Percentiles rank a stretch among this genome's conserved stretches.
Conservation (phyloP, 176 grass and related monocot genomes). For the Chrysopogon serrulatus region DNA sequence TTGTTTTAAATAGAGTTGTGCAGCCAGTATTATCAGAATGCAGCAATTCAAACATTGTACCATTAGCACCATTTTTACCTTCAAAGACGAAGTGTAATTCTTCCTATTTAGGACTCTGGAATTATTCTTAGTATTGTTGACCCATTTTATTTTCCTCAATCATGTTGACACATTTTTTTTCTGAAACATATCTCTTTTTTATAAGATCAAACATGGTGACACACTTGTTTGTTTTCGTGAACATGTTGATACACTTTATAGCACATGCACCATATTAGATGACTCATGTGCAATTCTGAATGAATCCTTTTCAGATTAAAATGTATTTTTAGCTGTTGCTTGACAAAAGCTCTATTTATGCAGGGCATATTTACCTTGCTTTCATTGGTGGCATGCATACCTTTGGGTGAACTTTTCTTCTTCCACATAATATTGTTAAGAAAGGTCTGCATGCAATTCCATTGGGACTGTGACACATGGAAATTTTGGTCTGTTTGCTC, state of each 20-base stretch:
- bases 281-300: neutral
- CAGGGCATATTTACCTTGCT: conserved; percentile 85
- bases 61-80: neutral
- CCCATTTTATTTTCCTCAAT: neutral
- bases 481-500: conserved; percentile 7
- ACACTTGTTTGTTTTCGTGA: neutral
- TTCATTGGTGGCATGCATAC: conserved; percentile 79
- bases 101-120: conserved; percentile 10
- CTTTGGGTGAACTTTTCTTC: conserved; percentile 96
- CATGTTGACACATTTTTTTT: neutral
- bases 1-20: neutral
- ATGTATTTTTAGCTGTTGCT: neutral
- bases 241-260: neutral
- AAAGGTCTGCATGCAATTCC: conserved; percentile 59
- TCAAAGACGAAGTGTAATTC: neutral
- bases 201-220: neutral
- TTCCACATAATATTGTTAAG: conserved; percentile 98
- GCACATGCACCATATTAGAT: neutral
- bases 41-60: neutral
- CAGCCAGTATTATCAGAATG: neutral
- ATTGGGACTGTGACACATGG: conserved; percentile 2
- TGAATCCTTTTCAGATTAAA: neutral
- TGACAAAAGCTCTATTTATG: conserved; percentile 37
- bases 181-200: neutral
- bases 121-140: conserved; percentile 10